Evolutionary conservation across 1,139 yeast species (phyloP).

Genomic region (Saccharomyces pastorianus): DNA sequence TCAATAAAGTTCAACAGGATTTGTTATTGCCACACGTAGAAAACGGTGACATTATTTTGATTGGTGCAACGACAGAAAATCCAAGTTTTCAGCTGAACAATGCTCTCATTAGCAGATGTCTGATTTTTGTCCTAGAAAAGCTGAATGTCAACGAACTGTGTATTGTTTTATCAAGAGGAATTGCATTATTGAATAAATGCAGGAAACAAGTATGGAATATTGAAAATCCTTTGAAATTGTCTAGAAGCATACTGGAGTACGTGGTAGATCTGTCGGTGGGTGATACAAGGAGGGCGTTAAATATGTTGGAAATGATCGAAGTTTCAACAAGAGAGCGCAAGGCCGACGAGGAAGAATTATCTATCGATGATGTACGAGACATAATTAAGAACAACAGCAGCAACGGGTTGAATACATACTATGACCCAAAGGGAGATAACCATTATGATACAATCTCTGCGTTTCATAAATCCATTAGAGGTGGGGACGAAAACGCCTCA

Average conservation of each 20-base stretch:
- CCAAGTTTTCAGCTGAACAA: constrained; percentile 87
- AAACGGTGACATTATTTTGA: constrained; percentile 54
- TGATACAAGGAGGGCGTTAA: constrained; percentile 78
- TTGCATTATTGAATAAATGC: constrained; percentile 51
- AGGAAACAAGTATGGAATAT: constrained; percentile 38
- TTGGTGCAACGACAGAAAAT: constrained; percentile 97
- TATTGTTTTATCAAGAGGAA: constrained; percentile 53
- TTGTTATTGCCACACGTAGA: constrained; percentile 68
- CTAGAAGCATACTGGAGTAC: constrained; percentile 53
- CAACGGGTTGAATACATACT: constrained; percentile 42
- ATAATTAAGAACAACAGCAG: constrained; percentile 28
- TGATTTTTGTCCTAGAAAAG: constrained; percentile 73
- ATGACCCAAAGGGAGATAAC: constrained; percentile 82
- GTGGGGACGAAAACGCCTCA: constrained; percentile 83
- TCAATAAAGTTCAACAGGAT: constrained; percentile 86
- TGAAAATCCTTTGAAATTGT: constrained; percentile 39
- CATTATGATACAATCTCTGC: constrained; percentile 95
- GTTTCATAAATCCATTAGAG: constrained; percentile 84
- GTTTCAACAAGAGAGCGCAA: constrained; percentile 21
- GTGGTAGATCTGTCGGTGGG: constrained; percentile 79
- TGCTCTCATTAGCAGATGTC: constrained; percentile 80
- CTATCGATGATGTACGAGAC: constrained; percentile 12
- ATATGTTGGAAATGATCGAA: constrained; percentile 58
- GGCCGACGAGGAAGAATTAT: constrained; percentile 8
- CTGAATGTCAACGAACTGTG: constrained; percentile 48